Percentiles rank a stretch among this genome's conserved stretches.
These are phyloP conservation scores for Exophiala sp. DNA, from an alignment of 2,329 filamentous ascomycete species.

Conservation along the genomic window DNA sequence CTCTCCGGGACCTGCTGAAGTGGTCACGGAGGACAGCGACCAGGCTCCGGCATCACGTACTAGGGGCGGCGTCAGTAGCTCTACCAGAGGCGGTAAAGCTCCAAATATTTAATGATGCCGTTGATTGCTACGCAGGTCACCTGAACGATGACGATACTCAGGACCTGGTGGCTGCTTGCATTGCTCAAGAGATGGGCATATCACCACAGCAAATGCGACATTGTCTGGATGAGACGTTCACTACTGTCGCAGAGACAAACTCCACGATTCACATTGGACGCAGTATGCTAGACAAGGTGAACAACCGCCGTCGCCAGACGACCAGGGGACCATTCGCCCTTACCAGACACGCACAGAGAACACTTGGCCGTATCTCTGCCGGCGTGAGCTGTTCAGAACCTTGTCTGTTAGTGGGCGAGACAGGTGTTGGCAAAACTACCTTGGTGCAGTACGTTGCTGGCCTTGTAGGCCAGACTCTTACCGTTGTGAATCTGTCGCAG, in stretches of 20 bases:
- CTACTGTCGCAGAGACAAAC: conserved; percentile 60
- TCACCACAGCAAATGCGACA: conserved; percentile 75
- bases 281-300: conserved; percentile 51
- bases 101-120: conserved; percentile 85
- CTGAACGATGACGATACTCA: conserved; percentile 61
- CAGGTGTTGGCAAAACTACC: conserved; percentile 96
- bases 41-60: conserved; percentile 47
- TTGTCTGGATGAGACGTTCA: conserved; percentile 64
- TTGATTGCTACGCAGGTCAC: conserved; percentile 86
- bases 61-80: neutral
- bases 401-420: conserved; percentile 92
- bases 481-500: conserved; percentile 92
- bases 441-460: conserved; percentile 88
- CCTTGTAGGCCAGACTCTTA: conserved; percentile 75
- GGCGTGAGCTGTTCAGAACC: conserved; percentile 81
- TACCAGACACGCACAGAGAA: conserved; percentile 73
- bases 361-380: conserved; percentile 82
- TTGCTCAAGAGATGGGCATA: conserved; percentile 83
- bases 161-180: conserved; percentile 56
- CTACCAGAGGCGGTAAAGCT: conserved; percentile 67
- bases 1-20: conserved; percentile 76
- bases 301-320: conserved; percentile 35
- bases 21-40: conserved; percentile 74
- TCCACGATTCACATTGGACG: conserved; percentile 60
- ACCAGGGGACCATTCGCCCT: conserved; percentile 63